Conservation (phyloP, 2,329 filamentous ascomycete species). For the Pseudovirgaria hyperparasitica region DNA sequence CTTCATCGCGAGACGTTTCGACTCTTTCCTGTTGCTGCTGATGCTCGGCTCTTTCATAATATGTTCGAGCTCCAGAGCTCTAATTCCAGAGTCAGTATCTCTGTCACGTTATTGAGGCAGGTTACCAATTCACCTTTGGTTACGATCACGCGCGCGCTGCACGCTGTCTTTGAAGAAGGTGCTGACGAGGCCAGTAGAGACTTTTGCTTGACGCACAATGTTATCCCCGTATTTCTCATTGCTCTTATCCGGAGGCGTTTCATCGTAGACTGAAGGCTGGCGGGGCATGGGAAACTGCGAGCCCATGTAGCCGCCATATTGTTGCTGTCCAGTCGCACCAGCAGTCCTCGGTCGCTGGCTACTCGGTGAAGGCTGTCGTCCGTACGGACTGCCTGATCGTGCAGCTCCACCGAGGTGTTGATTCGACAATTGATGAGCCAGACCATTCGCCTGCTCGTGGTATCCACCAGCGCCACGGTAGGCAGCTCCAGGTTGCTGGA, state of each 20-base stretch:
- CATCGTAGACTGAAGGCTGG: slow-evolving; percentile 41
- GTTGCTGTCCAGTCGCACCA: slow-evolving; percentile 51
- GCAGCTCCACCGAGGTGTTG: slow-evolving; percentile 72
- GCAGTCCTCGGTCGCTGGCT: slow-evolving; percentile 73
- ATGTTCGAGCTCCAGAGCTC: slow-evolving; percentile 84
- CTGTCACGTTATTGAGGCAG: background rate
- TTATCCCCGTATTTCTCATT: slow-evolving; percentile 82
- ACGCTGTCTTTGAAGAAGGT: slow-evolving; percentile 98
- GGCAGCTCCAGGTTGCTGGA: slow-evolving; percentile 38
- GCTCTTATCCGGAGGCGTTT: slow-evolving; percentile 62
- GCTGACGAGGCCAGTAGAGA: slow-evolving; percentile 52
- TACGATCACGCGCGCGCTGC: slow-evolving; percentile 85
- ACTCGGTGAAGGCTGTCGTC: slow-evolving; percentile 51
- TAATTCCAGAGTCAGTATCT: slow-evolving; percentile 28
- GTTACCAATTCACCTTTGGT: slow-evolving; percentile 70
- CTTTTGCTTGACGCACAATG: slow-evolving; percentile 60
- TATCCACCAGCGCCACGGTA: slow-evolving; percentile 47
- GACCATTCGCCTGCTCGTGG: slow-evolving; percentile 77
- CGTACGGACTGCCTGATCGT: slow-evolving; percentile 55
- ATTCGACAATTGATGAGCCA: slow-evolving; percentile 93
- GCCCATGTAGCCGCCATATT: slow-evolving; percentile 54
- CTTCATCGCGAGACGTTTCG: slow-evolving; percentile 73
- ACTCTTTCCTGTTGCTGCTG: slow-evolving; percentile 63
- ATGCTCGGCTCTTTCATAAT: slow-evolving; percentile 68
- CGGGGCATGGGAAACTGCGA: slow-evolving; percentile 53